phyloP scores from a whole-genome alignment of 345 rosid species.

The Salix dunnii region DNA sequence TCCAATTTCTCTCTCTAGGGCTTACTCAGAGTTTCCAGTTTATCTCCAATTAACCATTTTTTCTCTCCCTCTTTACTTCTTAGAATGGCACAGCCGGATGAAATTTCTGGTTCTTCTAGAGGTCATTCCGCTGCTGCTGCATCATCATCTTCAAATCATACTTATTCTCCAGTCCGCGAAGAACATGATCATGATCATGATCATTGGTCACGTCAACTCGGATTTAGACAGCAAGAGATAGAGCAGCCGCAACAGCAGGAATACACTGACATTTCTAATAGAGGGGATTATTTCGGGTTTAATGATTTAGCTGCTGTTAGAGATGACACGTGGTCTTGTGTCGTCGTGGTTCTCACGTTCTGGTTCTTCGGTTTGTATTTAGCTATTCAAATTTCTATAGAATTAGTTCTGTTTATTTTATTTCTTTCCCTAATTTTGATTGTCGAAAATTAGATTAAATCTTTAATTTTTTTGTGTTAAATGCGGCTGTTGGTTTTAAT shows the following conservation, averaged over 20 bases:
- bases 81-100: constrained; percentile 11
- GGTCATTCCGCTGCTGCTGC: not conserved
- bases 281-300: constrained; percentile 26
- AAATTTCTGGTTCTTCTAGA: not conserved
- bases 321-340: constrained; percentile 83
- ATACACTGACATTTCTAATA: constrained; percentile 13
- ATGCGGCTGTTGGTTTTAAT: not conserved
- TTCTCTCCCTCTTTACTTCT: not conserved
- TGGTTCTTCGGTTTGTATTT: constrained; percentile 74
- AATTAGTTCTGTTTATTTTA: not conserved
- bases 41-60: not conserved
- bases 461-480: not conserved
- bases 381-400: not conserved
- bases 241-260: constrained; percentile 46
- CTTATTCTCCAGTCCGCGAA: not conserved
- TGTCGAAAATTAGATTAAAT: not conserved
- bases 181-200: not conserved
- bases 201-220: not conserved
- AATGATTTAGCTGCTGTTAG: constrained; percentile 43
- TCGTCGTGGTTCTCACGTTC: constrained; percentile 78
- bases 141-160: not conserved
- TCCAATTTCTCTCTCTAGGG: not conserved
- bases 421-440: not conserved
- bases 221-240: constrained; percentile 29
- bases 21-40: not conserved